Evolutionary conservation across 2,329 filamentous ascomycete genomes (phyloP), one percentile per base, ranked within the genome.

Genomic region (Lomentospora prolificans): DNA sequence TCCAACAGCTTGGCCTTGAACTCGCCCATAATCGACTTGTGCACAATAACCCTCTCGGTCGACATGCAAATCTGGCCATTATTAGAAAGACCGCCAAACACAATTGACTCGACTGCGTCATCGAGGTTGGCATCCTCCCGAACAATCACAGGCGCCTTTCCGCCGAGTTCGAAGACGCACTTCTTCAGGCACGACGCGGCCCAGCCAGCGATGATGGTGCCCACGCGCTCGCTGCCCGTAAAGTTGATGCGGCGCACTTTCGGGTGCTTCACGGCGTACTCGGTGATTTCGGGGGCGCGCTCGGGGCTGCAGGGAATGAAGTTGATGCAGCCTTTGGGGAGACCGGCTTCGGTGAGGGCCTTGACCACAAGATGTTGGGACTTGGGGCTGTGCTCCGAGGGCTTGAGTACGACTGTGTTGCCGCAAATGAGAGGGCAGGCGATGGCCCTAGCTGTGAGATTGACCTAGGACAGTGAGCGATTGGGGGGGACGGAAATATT

Each of bases 51-150:
- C 12, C 81, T 76, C 65, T 87, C 85, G 0, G 84, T 87, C 7
- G 77, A 75, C 84, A 88, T 87, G 72, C 85, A 89, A 48, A 88
- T 81, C 70, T 89, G 85, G 1, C 85, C 85, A 70, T 55, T 73
- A 62, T 85, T 78, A 58, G 84, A 63, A 64, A 86, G 84, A 0
- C 82, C 75, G 8, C 84, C 85, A 4, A 81, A 65, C 0, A 78
- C 75, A 57, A 80, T 81, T 58, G 78, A 75, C 55, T 74, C 69
- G 0, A 82, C 85, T 1, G 85, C 84, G 39, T 77, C 75, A 19
- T 83, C 74, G 46, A 89, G 61, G 61, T 88, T 74, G 10, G 85
- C 85, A 64, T 89, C 85, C 36, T 84, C 80, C 60, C 85, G 75
- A 1, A 89, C 78, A 55, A 89, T 77, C 1, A 82, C 78, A 2